Base-by-base conservation (phyloP, 352 stramenopile species). In the Pythium monospermum region DNA sequence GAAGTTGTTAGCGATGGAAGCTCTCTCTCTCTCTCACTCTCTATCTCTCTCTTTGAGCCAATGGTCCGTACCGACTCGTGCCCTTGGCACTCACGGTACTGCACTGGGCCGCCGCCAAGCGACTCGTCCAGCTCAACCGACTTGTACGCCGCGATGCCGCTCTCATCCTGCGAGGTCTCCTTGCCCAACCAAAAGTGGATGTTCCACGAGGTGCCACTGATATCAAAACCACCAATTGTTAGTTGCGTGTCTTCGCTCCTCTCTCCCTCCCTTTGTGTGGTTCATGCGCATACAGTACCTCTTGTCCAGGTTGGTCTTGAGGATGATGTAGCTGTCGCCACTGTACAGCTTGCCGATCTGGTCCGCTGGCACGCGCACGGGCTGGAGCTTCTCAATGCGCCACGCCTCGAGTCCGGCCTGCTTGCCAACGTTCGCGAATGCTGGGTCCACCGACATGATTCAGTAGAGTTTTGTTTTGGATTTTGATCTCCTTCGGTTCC, bases 311-410 rank as follows among this genome's bases (percentile, higher is more conserved):
- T 59, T 80, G 2, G 91, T 97, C 46, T 90, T 80, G 49, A 98
- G 76, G 43, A 98, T 86, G 66, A 99, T 97, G 79, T 99, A 99
- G 45, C 82, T 97, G 80, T 99, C 96, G 37, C 96, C 96, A n/a
- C 62, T 83, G 77, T 97, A 81, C 57, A 99, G 95, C 52, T 85
- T 87, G 40, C 94, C 88, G 49, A 93, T 64, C 6, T 87, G 64
- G 40, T 78, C 47, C 13, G 53, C 32, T 0, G 77, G 49, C 37
- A 88, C 63, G 11, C 57, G 52, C 57, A 90, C 75, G n/a, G 82
- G 76, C 61, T 83, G 48, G 19, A 95, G 57, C 52, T 90, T 72
- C 67, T 95, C 80, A 33, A 95, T 87, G 53, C 85, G 82, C 85
- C 85, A 95, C 37, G 73, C 73, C 61, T 91, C 76, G 32, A 94